phyloP scores from a whole-genome alignment of 2,329 filamentous ascomycete species.

The Hypoxylon sp. region DNA sequence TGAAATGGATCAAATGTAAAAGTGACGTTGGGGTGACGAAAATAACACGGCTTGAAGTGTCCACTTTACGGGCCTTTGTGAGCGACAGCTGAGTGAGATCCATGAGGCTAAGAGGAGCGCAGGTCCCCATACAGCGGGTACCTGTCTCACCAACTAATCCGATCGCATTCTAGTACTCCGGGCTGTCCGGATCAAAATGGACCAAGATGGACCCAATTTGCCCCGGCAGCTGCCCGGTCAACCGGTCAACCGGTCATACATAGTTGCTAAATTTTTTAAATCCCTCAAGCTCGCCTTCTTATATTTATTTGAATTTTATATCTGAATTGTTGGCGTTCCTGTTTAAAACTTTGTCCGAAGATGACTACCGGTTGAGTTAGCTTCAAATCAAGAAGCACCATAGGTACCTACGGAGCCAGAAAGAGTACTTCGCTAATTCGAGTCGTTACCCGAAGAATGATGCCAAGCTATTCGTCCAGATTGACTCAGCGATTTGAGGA shows the following conservation, averaged over 20 bases:
- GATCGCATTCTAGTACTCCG: conserved; percentile 20
- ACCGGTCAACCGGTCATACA: conserved; percentile 3
- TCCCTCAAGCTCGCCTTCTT: conserved; percentile 1
- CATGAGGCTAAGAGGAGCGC: conserved; percentile 10
- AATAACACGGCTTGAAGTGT: conserved; percentile 42
- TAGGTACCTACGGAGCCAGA: neutral
- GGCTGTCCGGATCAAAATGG: conserved; percentile 25
- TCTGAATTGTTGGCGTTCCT: neutral
- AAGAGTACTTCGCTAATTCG: neutral
- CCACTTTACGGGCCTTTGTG: conserved; percentile 27
- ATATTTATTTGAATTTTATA: neutral
- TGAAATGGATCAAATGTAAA: conserved; percentile 34
- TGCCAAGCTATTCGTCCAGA: neutral
- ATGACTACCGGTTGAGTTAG: neutral
- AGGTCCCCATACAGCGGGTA: conserved; percentile 19
- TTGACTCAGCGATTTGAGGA: neutral
- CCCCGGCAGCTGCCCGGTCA: conserved; percentile 10
- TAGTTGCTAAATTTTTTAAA: conserved; percentile 4
- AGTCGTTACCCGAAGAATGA: neutral
- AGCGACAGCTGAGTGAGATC: conserved; percentile 25
- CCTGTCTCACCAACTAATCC: conserved; percentile 26
- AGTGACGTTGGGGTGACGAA: conserved; percentile 49
- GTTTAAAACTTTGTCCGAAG: neutral
- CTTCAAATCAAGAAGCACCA: neutral
- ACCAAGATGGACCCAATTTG: conserved; percentile 20